Evolutionary conservation across 441 rosid species (phyloP), one percentile per base, ranked within the genome.

Genomic region (Omphalea diandra): DNA sequence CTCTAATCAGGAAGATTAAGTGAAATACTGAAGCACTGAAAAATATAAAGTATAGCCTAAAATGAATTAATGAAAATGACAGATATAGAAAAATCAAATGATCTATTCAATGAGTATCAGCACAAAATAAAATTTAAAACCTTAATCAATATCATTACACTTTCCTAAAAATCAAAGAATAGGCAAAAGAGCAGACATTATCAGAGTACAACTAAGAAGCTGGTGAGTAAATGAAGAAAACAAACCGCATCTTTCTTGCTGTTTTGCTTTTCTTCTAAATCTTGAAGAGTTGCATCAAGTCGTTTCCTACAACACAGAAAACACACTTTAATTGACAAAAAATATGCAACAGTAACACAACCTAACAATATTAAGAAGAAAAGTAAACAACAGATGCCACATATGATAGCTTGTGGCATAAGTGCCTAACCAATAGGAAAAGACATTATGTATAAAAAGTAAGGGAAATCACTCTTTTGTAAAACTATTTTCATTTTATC

Each of bases 201-300:
- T 8, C 10, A 17, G 5, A 20, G 54, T 20, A 40, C 29, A 62
- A 11, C 11, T 38, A 52, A 61, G n/a, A 38, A 50, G 46, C 27
- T 10, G 35, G 68, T 32, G 8, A 56, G n/a, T n/a, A 31, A 50
- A 32, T 31, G 62, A 68, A 72, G 24, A 70, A 65, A 4, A 79
- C 88, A 49, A 76, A 94, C 99, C 81, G 82, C 88, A 59, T 95
- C 99, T 83, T 84, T 90, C 84, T 88, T 87, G 96, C 86, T 92
- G 75, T 88, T 86, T 73, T 95, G 96, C 80, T 92, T 89, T 73
- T 85, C 96, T 81, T 90, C 99, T 83, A 87, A 77, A 77, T 92
- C 99, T 76, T 89, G 98, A 71, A 92, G 86, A 44, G 81, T 81
- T 36, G 85, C 83, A 79, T 95, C 99, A 69, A 92, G 90, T 57